Evolutionary conservation across 306 rosid genomes (phyloP), one percentile per base, ranked within the genome.

Genomic region (Dryas drummondii): DNA sequence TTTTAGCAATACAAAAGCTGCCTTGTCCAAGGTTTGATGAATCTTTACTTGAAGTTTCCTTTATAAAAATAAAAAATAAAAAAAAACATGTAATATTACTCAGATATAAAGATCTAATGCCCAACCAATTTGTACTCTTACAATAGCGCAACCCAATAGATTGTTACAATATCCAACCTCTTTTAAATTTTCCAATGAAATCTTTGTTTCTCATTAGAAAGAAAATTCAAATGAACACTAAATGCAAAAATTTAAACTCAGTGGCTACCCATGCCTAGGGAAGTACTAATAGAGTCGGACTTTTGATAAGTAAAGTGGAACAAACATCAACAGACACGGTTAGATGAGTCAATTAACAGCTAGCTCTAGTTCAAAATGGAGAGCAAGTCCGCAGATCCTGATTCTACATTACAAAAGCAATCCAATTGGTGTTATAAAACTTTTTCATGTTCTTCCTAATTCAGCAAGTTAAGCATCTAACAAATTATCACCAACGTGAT

Each of bases 1-100:
- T 74, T 92, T 94, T 16, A 94, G 88, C 86, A 94, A 86, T 82
- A 83, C 96, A 83, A 94, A 94, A 77, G 97, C 89, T 66, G 83
- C 92, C 86, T 89, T 92, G 65, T 97, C 99, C 87, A 94, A 84
- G 59, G 90, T 85, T 70, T 22, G 99, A 92, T 85, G 92, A 87
- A 85, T 94, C 99, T 83, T 94, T 94, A 83, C 88, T 90, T 68
- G 99, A 94, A 70, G 99, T 92, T 88, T 94, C 99, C 99, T 94
- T 69, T 75, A 86, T 0, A 22, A 22, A 22, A 22, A 22, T 0
- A 19, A 0, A 19, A 22, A 22, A 22, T 0, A 22, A 22, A 22
- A 22, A 54, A 68, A n/a, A 74, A 74, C 47, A 73, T 72, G 73
- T 1, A 80, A 79, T 32, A 78, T 69, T 59, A 69, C 63, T 82